A percentile compares a stretch with the other conserved stretches of the same genome.
Evolutionary conservation across 116 monocot species (phyloP).

Genomic region (Iris pallida): DNA sequence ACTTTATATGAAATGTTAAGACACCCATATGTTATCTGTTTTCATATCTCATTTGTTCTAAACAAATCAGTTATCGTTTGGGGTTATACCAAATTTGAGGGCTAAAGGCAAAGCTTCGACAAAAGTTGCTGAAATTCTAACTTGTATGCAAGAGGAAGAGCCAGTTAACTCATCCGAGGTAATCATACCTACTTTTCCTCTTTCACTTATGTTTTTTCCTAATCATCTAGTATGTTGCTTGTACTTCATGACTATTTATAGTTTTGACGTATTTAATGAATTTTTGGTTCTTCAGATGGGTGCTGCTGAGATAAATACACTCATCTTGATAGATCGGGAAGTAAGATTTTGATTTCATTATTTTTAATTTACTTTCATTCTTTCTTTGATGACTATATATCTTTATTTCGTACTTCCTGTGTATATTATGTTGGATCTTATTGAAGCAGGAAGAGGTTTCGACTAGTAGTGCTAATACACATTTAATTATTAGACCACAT

Average conservation of each 20-base stretch:
- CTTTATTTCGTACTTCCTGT: no score
- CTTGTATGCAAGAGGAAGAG: conserved; percentile 78
- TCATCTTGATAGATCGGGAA: conserved; percentile 95
- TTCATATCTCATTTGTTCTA: conserved; percentile 1
- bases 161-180: conserved; percentile 83
- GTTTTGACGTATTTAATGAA: conserved; percentile 1
- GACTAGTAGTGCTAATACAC: no score
- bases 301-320: conserved; percentile 80
- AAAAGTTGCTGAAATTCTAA: conserved; percentile 80
- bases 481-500: no score
- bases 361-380: no score
- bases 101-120: conserved; percentile 83
- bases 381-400: no score
- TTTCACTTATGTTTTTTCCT: not conserved
- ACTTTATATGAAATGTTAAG: not conserved
- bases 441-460: no score
- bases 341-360: conserved; percentile 25
- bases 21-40: no score
- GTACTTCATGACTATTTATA: not conserved
- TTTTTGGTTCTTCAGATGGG: conserved; percentile 55
- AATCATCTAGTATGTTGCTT: not conserved
- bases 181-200: conserved; percentile 12
- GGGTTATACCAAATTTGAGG: conserved; percentile 82
- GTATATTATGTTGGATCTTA: no score
- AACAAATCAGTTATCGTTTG: conserved; percentile 67